A percentile compares a stretch with the other conserved stretches of the same genome.
Conservation (phyloP, 257 asterid genomes). For the Eucommia ulmoides region DNA sequence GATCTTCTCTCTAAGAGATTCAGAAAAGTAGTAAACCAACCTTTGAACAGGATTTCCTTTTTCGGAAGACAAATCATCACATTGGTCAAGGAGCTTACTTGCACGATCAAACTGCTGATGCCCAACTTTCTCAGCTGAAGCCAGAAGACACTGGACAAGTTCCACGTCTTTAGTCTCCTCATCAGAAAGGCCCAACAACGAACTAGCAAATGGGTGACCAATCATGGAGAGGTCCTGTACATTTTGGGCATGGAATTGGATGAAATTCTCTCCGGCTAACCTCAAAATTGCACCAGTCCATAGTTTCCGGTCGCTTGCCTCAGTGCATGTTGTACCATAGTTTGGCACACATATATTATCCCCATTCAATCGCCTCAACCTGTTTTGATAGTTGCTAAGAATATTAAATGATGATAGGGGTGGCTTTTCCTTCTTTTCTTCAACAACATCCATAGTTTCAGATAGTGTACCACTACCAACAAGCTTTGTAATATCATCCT, state of each 20-base stretch:
- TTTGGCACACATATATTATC: slow-evolving; percentile 8
- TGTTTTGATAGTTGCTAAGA: slow-evolving; percentile 28
- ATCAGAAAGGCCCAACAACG: slow-evolving; percentile 16
- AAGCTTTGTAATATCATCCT: slow-evolving; percentile 1
- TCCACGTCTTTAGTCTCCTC: slow-evolving; percentile 26
- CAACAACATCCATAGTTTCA: slow-evolving; percentile 4
- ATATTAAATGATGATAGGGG: slow-evolving; percentile 28
- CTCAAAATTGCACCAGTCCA: slow-evolving; percentile 24
- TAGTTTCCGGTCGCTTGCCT: slow-evolving; percentile 1
- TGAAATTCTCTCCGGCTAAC: slow-evolving; percentile 44
- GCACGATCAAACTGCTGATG: slow-evolving; percentile 25
- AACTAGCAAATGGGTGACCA: slow-evolving; percentile 23
- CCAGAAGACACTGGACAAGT: slow-evolving; percentile 37
- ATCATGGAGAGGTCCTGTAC: slow-evolving; percentile 15
- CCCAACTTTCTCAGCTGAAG: slow-evolving; percentile 38
- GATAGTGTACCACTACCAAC: background rate
- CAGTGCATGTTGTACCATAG: background rate
- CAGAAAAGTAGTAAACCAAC: slow-evolving; percentile 18
- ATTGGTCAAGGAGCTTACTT: slow-evolving; percentile 9
- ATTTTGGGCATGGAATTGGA: slow-evolving; percentile 16
- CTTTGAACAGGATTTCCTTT: slow-evolving; percentile 22
- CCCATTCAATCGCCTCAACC: slow-evolving; percentile 24
- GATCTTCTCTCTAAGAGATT: slow-evolving; percentile 19
- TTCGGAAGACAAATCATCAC: slow-evolving; percentile 17
- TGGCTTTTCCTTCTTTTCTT: slow-evolving; percentile 11